Evolutionary conservation across 768 basidiomycete genomes (phyloP).

Genomic region (Fomitopsis pulvina): DNA sequence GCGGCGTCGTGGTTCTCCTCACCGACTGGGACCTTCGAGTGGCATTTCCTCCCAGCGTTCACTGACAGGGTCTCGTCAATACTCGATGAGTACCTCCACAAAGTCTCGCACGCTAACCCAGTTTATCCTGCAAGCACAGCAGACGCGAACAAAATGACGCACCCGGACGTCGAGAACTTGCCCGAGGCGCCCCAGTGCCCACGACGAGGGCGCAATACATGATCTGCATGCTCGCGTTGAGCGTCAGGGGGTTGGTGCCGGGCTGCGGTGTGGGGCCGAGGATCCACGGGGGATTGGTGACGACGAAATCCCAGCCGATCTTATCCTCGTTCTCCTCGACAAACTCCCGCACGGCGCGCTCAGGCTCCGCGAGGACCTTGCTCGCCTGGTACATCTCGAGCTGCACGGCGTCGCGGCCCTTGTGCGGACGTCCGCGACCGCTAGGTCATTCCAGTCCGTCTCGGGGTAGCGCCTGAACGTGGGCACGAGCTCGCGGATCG

Average conservation of each 20-base stretch:
- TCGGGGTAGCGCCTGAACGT: conserved; percentile 33
- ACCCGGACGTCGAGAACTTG: not conserved
- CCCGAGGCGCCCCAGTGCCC: not conserved
- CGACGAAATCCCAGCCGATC: conserved; percentile 28
- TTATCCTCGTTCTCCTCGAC: conserved; percentile 15
- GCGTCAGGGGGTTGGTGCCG: conserved; percentile 19
- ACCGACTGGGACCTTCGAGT: conserved; percentile 10
- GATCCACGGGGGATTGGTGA: conserved; percentile 32
- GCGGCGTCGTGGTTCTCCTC: conserved; percentile 13
- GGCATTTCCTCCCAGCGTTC: conserved; percentile 6
- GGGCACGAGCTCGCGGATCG: conserved; percentile 28
- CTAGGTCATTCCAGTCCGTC: conserved; percentile 35
- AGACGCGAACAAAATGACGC: not conserved
- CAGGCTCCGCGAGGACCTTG: conserved; percentile 67
- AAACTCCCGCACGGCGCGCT: conserved; percentile 14
- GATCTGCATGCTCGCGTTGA: conserved; percentile 33
- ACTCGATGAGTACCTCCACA: conserved; percentile 21
- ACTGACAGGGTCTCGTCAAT: conserved; percentile 4
- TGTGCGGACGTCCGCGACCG: conserved; percentile 24
- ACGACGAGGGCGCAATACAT: conserved; percentile 30
- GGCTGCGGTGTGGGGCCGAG: conserved; percentile 9
- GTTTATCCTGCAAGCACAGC: not conserved
- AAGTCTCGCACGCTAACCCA: conserved; percentile 34
- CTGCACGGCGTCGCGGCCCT: conserved; percentile 19
- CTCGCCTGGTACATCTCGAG: conserved; percentile 49